These are phyloP conservation scores for Saccharomyces hybrid DNA, from an alignment of 1,139 yeast species.

Conservation along the genomic window DNA sequence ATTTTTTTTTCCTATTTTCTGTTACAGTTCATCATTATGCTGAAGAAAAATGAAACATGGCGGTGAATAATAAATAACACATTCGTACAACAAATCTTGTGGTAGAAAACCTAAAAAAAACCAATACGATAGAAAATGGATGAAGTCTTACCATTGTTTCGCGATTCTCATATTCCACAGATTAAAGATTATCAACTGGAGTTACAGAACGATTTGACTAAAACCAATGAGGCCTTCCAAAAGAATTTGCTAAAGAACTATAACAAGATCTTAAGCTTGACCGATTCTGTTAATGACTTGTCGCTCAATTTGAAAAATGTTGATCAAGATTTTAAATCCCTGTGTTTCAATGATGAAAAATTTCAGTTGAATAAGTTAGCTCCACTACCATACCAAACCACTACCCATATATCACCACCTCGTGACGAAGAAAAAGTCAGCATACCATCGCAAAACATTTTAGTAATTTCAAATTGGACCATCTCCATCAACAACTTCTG, in stretches of 20 bases:
- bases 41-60: background rate
- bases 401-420: background rate
- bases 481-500: slow-evolving; percentile 2
- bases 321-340: slow-evolving; percentile 22
- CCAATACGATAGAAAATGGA: background rate
- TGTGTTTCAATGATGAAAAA: slow-evolving; percentile 28
- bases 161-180: slow-evolving; percentile 5
- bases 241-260: slow-evolving; percentile 17
- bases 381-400: background rate
- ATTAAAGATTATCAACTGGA: slow-evolving; percentile 9
- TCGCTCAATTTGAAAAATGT: slow-evolving; percentile 13
- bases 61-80: background rate
- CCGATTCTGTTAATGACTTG: slow-evolving; percentile 16
- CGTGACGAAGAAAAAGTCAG: background rate
- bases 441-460: background rate
- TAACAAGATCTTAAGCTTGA: slow-evolving; percentile 20
- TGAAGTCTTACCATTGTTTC: slow-evolving; percentile 7
- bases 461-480: slow-evolving; percentile 1
- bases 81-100: background rate
- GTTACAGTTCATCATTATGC: background rate
- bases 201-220: slow-evolving; percentile 6
- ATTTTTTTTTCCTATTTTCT: background rate
- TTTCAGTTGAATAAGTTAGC: slow-evolving; percentile 20
- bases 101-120: background rate
- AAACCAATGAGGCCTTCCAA: slow-evolving; percentile 15